Base-by-base conservation (phyloP, 495 filamentous ascomycete species). In the Cercophora samala region DNA sequence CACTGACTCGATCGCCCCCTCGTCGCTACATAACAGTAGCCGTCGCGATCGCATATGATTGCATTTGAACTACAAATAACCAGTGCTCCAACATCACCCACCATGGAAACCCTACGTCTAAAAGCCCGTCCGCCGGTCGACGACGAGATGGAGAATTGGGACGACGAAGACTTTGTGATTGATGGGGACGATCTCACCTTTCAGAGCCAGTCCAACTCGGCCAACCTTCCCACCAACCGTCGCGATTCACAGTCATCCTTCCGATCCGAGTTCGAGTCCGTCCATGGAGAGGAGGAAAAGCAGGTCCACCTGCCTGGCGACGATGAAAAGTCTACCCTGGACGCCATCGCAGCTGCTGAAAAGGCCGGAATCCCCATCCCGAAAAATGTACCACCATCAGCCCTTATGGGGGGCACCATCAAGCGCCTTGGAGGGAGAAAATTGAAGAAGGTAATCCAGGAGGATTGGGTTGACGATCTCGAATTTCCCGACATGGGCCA, bases 321-420 rank as follows among this genome's bases (percentile, higher is more conserved):
- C 70, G 92, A 96, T 72, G 91, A 96, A 68, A 82, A 84, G 61
- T 90, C 90, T 0, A 94, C 88, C 1, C 76, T 88, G 72, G 90
- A 95, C 69, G 93, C 94, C 54, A 93, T 99, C 71, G 86, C 89
- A 19, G 91, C 92, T 4, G 95, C 93, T 53, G 89, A 89, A 66
- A 88, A 88, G 70, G 94, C 92, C 24, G 95, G 95, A 60, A 97
- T 99, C 62, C 94, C 95, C 26, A 88, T 99, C 68, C 95, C 95
- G 19, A 80, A 84, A 25, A 93, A 94, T 74, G 89, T 98, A 17
- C 93, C 95, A n/a, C 86, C 90, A 23, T 96, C 94, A n/a, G 95
- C 95, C 60, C 83, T 99, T 54, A 84, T 96, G 70, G 95, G 94
- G 55, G 95, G 95, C 59, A 93, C 93, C 13, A 99, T 99, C 74